Base-by-base conservation (phyloP, 306 rosid genomes). In the Cucurbita ficifolia region DNA sequence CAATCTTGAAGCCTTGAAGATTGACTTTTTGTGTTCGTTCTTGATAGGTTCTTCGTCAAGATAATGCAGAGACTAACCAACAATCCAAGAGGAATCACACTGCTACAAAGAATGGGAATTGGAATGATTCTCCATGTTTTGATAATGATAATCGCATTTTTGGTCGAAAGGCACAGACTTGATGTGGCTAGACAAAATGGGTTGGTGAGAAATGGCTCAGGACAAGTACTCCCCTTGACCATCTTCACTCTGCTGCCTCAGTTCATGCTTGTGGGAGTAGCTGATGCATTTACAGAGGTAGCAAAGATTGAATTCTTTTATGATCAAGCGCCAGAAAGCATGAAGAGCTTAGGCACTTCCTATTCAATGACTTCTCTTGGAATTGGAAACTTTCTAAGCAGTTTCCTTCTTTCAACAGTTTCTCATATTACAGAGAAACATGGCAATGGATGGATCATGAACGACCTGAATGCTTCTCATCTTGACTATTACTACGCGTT, bases 401-500 rank as follows among this genome's bases (percentile, higher is more conserved):
- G 96, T 56, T 84, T 92, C 72, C 83, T 92, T 75, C 90, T 92
- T 55, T 87, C 96, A 6, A 90, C 90, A 76, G 91, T 87, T 63
- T 86, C 88, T 61, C 81, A 79, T 43, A 82, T 92, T 22, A 82
- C 98, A 48, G 83, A 89, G 75, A 68, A 39, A 74, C 79, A 89
- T 54, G 86, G 84, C 53, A 83, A 56, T 46, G 92, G 96, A 67
- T 92, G 98, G 98, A 88, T 92, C 35, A 88, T 84, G 10, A 85
- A 92, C 77, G 86, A 92, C 81, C 77, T 92, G 62, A 92, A 92
- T 77, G 96, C 82, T 50, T 88, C 82, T 61, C 98, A 87, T 76
- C 87, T 92, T 14, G 98, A 93, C 75, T 93, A 88, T 60, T 93
- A 93, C 77, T 93, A 90, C 39, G 98, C 90, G n/a, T 93, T 93